Base-by-base conservation (phyloP, 352 stramenopile species). In the Phytophthora multivora region DNA sequence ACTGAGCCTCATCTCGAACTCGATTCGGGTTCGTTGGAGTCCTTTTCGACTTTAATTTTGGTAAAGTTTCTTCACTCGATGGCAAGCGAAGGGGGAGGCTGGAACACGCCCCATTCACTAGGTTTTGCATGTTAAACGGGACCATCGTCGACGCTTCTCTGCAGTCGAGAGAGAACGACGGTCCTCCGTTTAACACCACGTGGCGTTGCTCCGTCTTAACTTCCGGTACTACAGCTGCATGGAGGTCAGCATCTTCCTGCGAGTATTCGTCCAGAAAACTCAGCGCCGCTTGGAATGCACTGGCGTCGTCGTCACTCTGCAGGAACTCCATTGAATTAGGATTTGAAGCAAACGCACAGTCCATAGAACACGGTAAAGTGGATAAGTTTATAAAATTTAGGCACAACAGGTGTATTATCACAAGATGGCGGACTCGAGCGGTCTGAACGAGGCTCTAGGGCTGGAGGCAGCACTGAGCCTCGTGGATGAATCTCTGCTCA, bases 1-100 rank as follows among this genome's bases (percentile, higher is more conserved):
- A 83, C 51, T 90, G 88, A 15, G 51, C 60, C 23, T 74, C 66
- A 38, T 74, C 57, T 16, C 66, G 66, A 51, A 64, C 60, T 25
- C 61, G 66, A 35, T 74, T 74, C 31, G 66, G 62, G 35, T 74
- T 71, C 15, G 26, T 35, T 23, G 56, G 55, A 19, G 47, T 35
- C 33, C 67, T 71, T 26, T 61, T 71, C 13, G 50, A 3, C 42
- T 49, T 66, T 5, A 18, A 33, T 66, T 21, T 18, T 28, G 46
- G 5, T 9, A n/a, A 15, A 35, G 15, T 13, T n/a, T 54, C 51
- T n/a, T 50, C 9, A 23, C 8, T 50, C 40, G 46, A 16, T 21
- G 60, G 36, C 18, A 69, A 63, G 16, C 13, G 28, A 54, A 41
- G 18, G 35, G 48, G 1, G 59, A 11, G 12, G 9, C 33, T 5